A percentile compares a stretch with the other conserved stretches of the same genome.
These are phyloP conservation scores for Aspergillus panamensis DNA, from an alignment of 495 filamentous ascomycete genomes.

Conservation along the genomic window DNA sequence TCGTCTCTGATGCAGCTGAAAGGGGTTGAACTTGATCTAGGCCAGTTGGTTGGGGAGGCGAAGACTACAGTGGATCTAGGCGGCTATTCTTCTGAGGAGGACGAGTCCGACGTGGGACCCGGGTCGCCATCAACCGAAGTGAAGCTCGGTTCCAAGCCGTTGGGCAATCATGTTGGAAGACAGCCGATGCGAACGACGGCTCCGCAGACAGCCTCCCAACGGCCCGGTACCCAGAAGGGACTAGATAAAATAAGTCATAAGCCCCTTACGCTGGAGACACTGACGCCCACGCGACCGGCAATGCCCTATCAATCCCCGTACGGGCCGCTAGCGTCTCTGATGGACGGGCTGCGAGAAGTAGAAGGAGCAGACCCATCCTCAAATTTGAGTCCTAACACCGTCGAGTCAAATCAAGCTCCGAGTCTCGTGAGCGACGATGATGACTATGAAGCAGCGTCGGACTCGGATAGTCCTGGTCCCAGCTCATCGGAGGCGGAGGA, in stretches of 20 bases:
- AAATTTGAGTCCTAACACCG: conserved; percentile 75
- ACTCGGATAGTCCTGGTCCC: conserved; percentile 45
- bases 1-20: conserved; percentile 64
- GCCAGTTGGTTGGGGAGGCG: conserved; percentile 43
- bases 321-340: conserved; percentile 29
- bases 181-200: conserved; percentile 57
- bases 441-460: conserved; percentile 57
- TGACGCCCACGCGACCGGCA: conserved; percentile 32
- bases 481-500: conserved; percentile 45
- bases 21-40: conserved; percentile 61
- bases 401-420: conserved; percentile 74
- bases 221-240: conserved; percentile 55
- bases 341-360: conserved; percentile 40
- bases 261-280: conserved; percentile 28
- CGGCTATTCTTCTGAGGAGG: conserved; percentile 28
- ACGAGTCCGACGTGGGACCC: conserved; percentile 28
- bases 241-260: conserved; percentile 31
- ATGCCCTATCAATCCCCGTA: conserved; percentile 34
- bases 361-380: conserved; percentile 49
- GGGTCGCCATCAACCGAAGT: conserved; percentile 10
- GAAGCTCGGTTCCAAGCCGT: conserved; percentile 17
- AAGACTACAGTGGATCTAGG: conserved; percentile 29
- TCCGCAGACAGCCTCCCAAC: conserved; percentile 50
- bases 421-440: conserved; percentile 87
- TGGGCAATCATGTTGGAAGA: conserved; percentile 27